Evolutionary conservation across 1,284 basidiomycete species (phyloP).

Genomic region (Ustilago bromivora): DNA sequence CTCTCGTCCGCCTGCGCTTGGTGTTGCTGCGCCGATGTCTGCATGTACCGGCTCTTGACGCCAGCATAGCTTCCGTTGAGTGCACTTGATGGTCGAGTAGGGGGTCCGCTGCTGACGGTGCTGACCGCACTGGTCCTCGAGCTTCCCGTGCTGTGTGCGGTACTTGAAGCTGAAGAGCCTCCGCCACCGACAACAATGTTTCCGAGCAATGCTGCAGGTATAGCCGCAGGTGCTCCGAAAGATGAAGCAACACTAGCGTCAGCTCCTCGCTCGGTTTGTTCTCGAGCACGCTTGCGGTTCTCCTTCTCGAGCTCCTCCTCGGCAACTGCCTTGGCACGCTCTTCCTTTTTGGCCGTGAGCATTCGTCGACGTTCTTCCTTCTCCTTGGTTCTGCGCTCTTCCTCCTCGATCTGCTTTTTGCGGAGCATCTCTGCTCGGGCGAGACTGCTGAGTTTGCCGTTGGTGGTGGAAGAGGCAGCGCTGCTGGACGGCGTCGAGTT

Average conservation of each 20-base stretch:
- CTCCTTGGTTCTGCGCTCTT: constrained; percentile 53
- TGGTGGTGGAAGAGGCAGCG: constrained; percentile 17
- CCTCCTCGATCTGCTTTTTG: constrained; percentile 54
- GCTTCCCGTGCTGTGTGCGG: constrained; percentile 19
- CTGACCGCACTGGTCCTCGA: constrained; percentile 43
- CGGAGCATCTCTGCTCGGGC: constrained; percentile 54
- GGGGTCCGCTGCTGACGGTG: constrained; percentile 40
- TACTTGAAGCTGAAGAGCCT: constrained; percentile 25
- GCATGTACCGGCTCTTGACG: constrained; percentile 55
- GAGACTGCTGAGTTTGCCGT: constrained; percentile 49
- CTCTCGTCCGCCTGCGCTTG: constrained; percentile 29
- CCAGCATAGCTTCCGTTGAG: constrained; percentile 49
- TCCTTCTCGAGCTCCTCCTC: constrained; percentile 48
- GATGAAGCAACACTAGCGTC: constrained; percentile 40
- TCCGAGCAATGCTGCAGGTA: constrained; percentile 40
- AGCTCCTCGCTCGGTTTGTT: constrained; percentile 34
- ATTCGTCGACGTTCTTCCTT: constrained; percentile 52
- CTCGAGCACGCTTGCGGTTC: constrained; percentile 48
- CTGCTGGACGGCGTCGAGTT: constrained; percentile 33
- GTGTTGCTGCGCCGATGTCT: constrained; percentile 27
- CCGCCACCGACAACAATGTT: constrained; percentile 27
- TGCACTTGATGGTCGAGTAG: constrained; percentile 38
- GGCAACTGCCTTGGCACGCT: constrained; percentile 43
- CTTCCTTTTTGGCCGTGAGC: constrained; percentile 49
- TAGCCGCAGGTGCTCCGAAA: constrained; percentile 33